Base-by-base conservation (phyloP, 371 early-diverging fungal genomes). In the Rhizopus sp. region DNA sequence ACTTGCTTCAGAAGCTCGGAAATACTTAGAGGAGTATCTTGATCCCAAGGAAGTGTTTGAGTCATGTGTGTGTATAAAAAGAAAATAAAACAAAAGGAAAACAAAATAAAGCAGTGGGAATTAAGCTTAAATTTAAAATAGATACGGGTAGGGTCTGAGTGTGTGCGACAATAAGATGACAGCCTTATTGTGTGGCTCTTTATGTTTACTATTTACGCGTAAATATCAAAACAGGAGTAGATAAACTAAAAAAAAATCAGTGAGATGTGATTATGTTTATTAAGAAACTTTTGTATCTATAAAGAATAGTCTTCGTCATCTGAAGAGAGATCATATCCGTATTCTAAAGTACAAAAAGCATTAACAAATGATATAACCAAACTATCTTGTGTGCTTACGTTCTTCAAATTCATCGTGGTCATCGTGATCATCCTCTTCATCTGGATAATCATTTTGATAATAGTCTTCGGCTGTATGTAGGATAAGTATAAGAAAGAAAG, bases 381-480 rank as follows among this genome's bases (percentile, higher is more conserved):
- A 34, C 37, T 16, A 35, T 32, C 0, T 47, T 61, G 7, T 37
- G 16, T 53, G 60, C 73, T 72, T 70, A 73, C 76, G 70, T 16
- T 73, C 71, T 50, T 78, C 76, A 57, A 65, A 72, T 23, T 72
- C 78, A n/a, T 75, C 75, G 46, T 73, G 73, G 31, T 68, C 69
- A 42, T 17, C 44, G 2, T 23, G 23, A 23, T n/a, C 44, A 13
- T 42, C 44, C 42, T 81, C 85, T 34, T 82, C 82, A 9, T 86
- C 84, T 4, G 84, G 84, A 52, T 83, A 86, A 53, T 84, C 87
- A 55, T 84, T 83, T 61, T 81, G 81, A 58, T 82, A 84, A 51
- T 78, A 81, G 58, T 84, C 87, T 59, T 86, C 85, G n/a, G 87
- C 84, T 78, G 61, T 34, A 31, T 15, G n/a, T 50, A 31, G 33